phyloP scores from a whole-genome alignment of 768 basidiomycete species.

The Tricholoma hemisulphureum region DNA sequence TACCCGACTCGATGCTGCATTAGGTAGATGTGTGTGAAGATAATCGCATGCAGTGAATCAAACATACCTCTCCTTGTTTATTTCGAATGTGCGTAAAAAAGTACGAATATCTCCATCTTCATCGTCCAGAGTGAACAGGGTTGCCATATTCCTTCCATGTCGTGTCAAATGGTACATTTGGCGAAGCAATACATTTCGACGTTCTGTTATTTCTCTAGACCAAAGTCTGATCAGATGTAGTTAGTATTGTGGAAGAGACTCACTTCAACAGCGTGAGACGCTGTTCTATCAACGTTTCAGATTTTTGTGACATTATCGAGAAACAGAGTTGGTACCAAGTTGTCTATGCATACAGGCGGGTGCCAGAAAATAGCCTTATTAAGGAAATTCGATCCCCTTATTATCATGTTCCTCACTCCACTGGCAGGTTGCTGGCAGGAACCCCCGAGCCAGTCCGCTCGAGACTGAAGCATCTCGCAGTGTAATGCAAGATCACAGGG shows the following conservation, averaged over 20 bases:
- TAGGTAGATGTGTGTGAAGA: conserved; percentile 10
- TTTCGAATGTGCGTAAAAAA: conserved; percentile 59
- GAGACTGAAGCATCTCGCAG: too few relatives aligned
- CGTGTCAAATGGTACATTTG: conserved; percentile 71
- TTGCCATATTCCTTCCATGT: conserved; percentile 46
- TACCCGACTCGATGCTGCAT: conserved; percentile 40
- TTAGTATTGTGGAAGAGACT: conserved; percentile 9
- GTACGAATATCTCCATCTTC: conserved; percentile 41
- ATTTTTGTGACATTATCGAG: conserved; percentile 13
- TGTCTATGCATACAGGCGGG: too few relatives aligned
- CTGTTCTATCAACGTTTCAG: conserved; percentile 43
- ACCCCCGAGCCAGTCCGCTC: too few relatives aligned
- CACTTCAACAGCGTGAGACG: conserved; percentile 45
- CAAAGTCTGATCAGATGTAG: conserved; percentile 7
- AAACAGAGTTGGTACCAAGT: too few relatives aligned
- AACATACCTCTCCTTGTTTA: conserved; percentile 47
- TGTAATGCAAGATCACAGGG: too few relatives aligned
- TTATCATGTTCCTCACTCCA: too few relatives aligned
- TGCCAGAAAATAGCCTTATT: not conserved
- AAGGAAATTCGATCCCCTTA: not conserved
- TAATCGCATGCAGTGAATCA: conserved; percentile 4
- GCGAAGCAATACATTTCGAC: conserved; percentile 67
- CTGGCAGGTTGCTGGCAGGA: too few relatives aligned
- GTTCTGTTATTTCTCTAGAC: conserved; percentile 57
- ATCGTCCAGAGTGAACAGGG: conserved; percentile 37